Conservation (phyloP, 116 monocot species). For the Papilionanthe hybrid region DNA sequence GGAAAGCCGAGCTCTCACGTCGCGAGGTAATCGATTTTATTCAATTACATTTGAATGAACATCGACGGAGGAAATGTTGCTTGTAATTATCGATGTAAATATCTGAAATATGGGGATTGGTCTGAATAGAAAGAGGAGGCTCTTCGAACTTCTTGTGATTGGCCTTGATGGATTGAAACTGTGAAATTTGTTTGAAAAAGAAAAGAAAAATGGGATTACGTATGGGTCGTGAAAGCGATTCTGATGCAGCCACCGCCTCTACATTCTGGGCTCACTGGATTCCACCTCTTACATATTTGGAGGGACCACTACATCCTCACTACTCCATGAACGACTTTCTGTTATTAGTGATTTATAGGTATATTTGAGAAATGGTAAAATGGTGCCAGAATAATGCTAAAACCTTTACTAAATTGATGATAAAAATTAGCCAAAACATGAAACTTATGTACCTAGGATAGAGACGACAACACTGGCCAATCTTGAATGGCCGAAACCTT, state of each 20-base stretch:
- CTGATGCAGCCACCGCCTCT: neutral
- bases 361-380: too few relatives aligned
- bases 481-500: too few relatives aligned
- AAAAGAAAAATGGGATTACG: neutral
- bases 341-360: too few relatives aligned
- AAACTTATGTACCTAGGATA: too few relatives aligned
- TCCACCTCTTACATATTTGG: too few relatives aligned
- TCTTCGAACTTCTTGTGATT: neutral
- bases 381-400: too few relatives aligned
- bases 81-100: neutral
- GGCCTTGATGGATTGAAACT: conserved; percentile 1
- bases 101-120: neutral
- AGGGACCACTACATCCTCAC: too few relatives aligned
- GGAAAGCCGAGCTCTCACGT: conserved; percentile 96
- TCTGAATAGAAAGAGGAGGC: neutral
- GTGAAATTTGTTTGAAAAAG: neutral
- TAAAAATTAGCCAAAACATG: too few relatives aligned
- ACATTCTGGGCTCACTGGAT: too few relatives aligned
- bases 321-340: too few relatives aligned
- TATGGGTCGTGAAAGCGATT: neutral
- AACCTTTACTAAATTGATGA: too few relatives aligned
- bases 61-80: neutral
- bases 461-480: too few relatives aligned
- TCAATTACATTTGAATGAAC: neutral
- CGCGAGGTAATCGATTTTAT: conserved; percentile 57